These are phyloP conservation scores for Cyclanthera cordifolia DNA, from an alignment of 306 rosid species.

Conservation along the genomic window DNA sequence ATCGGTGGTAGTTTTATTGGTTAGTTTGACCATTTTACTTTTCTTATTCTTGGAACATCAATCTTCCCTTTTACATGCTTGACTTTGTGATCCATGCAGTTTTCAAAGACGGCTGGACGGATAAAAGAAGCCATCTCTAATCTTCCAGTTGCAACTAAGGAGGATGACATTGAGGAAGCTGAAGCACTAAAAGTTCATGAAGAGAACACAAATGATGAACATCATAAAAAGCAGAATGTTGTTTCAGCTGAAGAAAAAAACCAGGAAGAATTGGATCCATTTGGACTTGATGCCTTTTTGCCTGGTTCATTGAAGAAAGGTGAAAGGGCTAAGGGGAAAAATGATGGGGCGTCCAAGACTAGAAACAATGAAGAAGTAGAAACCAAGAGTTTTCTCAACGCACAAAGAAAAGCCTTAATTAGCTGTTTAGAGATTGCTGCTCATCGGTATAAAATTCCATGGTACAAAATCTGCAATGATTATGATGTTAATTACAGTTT, in stretches of 20 bases:
- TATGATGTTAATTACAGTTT: not conserved
- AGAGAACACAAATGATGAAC: slow-evolving; percentile 23
- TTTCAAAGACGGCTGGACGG: slow-evolving; percentile 69
- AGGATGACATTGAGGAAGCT: slow-evolving; percentile 63
- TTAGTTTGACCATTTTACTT: not conserved
- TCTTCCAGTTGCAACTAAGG: slow-evolving; percentile 71
- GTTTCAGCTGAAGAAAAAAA: slow-evolving; percentile 23
- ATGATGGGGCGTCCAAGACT: slow-evolving; percentile 30
- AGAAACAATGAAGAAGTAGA: slow-evolving; percentile 48
- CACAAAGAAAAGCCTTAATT: slow-evolving; percentile 69
- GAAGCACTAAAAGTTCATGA: slow-evolving; percentile 36
- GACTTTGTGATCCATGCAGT: slow-evolving; percentile 28
- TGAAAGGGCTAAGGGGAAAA: slow-evolving; percentile 46
- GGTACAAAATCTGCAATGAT: slow-evolving; percentile 26
- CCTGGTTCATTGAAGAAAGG: slow-evolving; percentile 45
- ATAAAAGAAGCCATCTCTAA: slow-evolving; percentile 59
- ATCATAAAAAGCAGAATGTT: slow-evolving; percentile 16
- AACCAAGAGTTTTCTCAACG: slow-evolving; percentile 51
- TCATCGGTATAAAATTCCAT: slow-evolving; percentile 61
- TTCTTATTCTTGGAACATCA: slow-evolving; percentile 1
- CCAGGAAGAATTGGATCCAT: slow-evolving; percentile 57
- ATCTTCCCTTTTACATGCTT: slow-evolving; percentile 11
- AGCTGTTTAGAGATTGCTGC: slow-evolving; percentile 84
- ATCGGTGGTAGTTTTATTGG: not conserved
- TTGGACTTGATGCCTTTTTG: slow-evolving; percentile 80